Base-by-base conservation (phyloP, 2,329 filamentous ascomycete species). In the Emergomyces orientalis region DNA sequence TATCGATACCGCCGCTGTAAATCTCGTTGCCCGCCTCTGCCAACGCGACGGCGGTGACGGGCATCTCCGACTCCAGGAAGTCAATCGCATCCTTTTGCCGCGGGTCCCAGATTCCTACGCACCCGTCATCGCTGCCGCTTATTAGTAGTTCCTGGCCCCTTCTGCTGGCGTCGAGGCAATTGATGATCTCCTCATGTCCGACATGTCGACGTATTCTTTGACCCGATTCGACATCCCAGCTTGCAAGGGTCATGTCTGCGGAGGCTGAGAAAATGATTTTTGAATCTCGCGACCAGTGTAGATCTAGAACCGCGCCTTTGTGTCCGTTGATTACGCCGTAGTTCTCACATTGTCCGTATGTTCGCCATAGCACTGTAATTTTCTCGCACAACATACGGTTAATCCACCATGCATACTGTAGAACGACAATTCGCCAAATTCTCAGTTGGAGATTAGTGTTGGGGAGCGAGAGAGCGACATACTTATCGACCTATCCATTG, bases 281-380 rank as follows among this genome's bases (percentile, higher is more conserved):
- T 25, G 91, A 95, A 78, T 99, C 94, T 73, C 94, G 88, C 34
- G 94, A 96, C 94, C 94, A 99, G 73, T 96, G 91, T 55, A 99
- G 79, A 75, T 97, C 94, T 32, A 97, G 81, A 58, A 99, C 81
- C 1, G 94, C 94, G 68, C 91, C 91, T 73, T 90, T 91, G 79
- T 99, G 94, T 41, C 94, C 94, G 9, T 82, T 91, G 60, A 99
- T 81, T 34, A 90, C 79, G 64, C 93, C 92, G 71, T 97, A 97
- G 78, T 99, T 99, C 72, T 96, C 90, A 78, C 93, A 97, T 69
- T 91, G 84, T 71, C 91, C 93, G 65, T 93, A 91, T 1, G 92
- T 95, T 70, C 89, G 86, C 94, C 94, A 99, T 37, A 99, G 83
- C 77, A 97, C 90, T 95, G 64, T 19, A 34, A 25, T 14, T 13